These are phyloP conservation scores for Paramecium caudatum DNA, from an alignment of 73 alveolate genomes.

Conservation along the genomic window DNA sequence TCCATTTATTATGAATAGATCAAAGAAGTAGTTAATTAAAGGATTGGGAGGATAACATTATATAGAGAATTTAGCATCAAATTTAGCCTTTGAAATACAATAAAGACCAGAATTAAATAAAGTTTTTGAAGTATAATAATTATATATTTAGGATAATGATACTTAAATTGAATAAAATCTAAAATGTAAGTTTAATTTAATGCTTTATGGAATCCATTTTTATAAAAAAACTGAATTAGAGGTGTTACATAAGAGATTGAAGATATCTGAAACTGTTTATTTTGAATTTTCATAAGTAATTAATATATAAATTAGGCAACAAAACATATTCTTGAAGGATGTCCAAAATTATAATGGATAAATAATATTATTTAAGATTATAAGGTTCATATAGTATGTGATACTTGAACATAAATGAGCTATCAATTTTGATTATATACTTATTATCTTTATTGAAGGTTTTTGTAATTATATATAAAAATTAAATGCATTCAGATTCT, in stretches of 20 bases:
- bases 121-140: background rate
- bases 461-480: slow-evolving; percentile 3
- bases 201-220: slow-evolving; percentile 47
- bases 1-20: slow-evolving; percentile 28
- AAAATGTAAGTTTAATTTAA: slow-evolving; percentile 48
- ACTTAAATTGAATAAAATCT: slow-evolving; percentile 1
- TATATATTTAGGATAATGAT: slow-evolving; percentile 15
- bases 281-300: slow-evolving; percentile 47
- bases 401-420: slow-evolving; percentile 38
- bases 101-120: slow-evolving; percentile 38
- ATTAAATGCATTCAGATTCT: slow-evolving; percentile 2
- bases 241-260: slow-evolving; percentile 35
- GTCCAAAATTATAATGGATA: slow-evolving; percentile 51
- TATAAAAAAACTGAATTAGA: slow-evolving; percentile 62
- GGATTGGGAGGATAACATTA: slow-evolving; percentile 52
- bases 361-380: slow-evolving; percentile 11
- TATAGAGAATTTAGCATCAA: background rate
- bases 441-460: background rate
- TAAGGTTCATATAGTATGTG: slow-evolving; percentile 36
- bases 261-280: slow-evolving; percentile 17
- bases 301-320: background rate
- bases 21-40: background rate
- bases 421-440: background rate
- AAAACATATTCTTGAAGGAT: background rate
- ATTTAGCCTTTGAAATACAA: slow-evolving; percentile 14